These are phyloP conservation scores for Dictyostelium capitatum DNA, from an alignment of 78 protist genomes.

Conservation along the genomic window DNA sequence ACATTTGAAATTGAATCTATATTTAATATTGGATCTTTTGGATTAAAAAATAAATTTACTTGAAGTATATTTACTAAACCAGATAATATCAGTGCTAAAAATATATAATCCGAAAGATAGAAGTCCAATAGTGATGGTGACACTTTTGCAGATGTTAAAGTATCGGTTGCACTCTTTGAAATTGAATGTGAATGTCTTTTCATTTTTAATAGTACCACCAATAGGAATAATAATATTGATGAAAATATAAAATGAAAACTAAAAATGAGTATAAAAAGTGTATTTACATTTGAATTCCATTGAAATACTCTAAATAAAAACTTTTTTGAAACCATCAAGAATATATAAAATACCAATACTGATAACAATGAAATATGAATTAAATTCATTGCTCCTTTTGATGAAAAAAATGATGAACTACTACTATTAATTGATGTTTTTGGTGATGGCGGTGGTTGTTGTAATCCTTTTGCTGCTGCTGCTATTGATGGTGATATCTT, in stretches of 20 bases:
- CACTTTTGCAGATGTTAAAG: neutral
- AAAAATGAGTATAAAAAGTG: constrained; percentile 13
- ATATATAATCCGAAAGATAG: constrained; percentile 20
- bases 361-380: constrained; percentile 16
- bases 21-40: constrained; percentile 26
- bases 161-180: neutral
- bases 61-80: constrained; percentile 21
- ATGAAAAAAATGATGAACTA: neutral
- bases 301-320: constrained; percentile 17
- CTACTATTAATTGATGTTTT: neutral
- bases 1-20: constrained; percentile 62
- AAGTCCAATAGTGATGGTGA: neutral
- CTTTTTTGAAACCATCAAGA: constrained; percentile 37
- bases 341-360: constrained; percentile 25
- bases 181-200: neutral
- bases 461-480: neutral
- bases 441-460: neutral
- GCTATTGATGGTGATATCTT: neutral
- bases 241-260: constrained; percentile 45
- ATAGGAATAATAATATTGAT: neutral
- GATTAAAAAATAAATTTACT: constrained; percentile 40
- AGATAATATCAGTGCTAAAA: constrained; percentile 24
- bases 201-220: constrained; percentile 9
- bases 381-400: constrained; percentile 8
- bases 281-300: constrained; percentile 45